phyloP scores from a whole-genome alignment of 257 asterid species.

The Paraleonurus japonicus region DNA sequence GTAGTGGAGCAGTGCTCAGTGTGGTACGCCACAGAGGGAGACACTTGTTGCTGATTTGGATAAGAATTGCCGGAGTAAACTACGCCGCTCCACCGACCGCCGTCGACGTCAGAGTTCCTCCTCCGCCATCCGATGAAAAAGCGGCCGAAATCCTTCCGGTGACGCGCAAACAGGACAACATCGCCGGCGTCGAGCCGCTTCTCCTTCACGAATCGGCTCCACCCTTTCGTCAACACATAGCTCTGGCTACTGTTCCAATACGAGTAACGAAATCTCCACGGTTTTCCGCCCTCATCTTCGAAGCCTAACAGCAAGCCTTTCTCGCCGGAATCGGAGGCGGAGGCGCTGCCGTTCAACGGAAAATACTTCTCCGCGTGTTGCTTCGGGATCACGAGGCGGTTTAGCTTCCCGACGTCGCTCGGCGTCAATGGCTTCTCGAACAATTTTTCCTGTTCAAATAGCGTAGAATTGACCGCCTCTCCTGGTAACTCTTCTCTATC shows the following conservation, averaged over 20 bases:
- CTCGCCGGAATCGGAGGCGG: conserved; percentile 39
- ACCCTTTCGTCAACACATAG: conserved; percentile 86
- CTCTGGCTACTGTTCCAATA: conserved; percentile 96
- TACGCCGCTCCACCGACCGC: conserved; percentile 36
- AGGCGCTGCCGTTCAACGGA: conserved; percentile 51
- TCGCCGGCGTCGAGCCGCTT: conserved; percentile 83
- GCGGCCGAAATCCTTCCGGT: conserved; percentile 50
- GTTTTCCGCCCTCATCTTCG: conserved; percentile 74
- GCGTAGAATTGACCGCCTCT: background rate
- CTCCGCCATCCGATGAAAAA: conserved; percentile 78
- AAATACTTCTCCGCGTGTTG: conserved; percentile 85
- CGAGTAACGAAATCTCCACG: conserved; percentile 84
- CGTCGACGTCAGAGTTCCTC: conserved; percentile 24
- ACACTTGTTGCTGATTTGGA: conserved; percentile 31
- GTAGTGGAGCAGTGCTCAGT: conserved; percentile 38
- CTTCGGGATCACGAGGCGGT: conserved; percentile 90
- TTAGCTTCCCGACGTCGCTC: conserved; percentile 92
- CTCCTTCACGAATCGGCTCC: conserved; percentile 96
- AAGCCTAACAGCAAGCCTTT: conserved; percentile 64
- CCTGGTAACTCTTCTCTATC: background rate
- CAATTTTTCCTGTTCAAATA: conserved; percentile 23
- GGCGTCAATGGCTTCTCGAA: conserved; percentile 90
- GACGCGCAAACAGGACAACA: conserved; percentile 61
- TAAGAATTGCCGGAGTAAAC: conserved; percentile 41
- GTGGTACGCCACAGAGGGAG: conserved; percentile 44